phyloP scores from a whole-genome alignment of 75 land plant genomes.

The Chamaecyparis obtusa region DNA sequence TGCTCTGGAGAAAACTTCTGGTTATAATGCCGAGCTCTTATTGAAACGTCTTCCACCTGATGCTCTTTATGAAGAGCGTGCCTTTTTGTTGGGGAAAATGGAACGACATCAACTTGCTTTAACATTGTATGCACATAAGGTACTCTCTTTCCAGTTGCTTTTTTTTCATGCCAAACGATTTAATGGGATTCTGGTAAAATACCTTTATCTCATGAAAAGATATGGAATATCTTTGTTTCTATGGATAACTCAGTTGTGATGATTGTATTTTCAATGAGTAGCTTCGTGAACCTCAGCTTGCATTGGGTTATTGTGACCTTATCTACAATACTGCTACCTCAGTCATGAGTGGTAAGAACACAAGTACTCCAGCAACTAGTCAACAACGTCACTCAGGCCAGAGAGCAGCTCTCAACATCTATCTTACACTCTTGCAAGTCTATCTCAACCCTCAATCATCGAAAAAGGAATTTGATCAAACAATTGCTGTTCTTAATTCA shows the following conservation, averaged over 20 bases:
- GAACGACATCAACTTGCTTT: slow-evolving; percentile 94
- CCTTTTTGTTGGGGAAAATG: slow-evolving; percentile 82
- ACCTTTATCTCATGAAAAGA: not conserved
- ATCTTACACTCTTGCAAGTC: slow-evolving; percentile 87
- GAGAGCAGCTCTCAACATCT: slow-evolving; percentile 61
- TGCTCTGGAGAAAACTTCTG: slow-evolving; percentile 69
- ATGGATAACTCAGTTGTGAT: not conserved
- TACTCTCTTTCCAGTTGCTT: slow-evolving; percentile 15
- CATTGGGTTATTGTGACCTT: slow-evolving; percentile 91
- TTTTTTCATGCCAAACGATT: not conserved
- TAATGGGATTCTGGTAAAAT: not conserved
- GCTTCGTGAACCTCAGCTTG: slow-evolving; percentile 86
- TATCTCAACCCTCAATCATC: slow-evolving; percentile 78
- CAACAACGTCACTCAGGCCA: slow-evolving; percentile 26
- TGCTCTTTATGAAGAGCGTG: slow-evolving; percentile 95
- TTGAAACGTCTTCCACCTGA: slow-evolving; percentile 77
- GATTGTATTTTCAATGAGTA: slow-evolving; percentile 26
- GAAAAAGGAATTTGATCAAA: slow-evolving; percentile 63
- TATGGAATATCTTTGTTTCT: not conserved
- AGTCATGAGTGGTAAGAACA: slow-evolving; percentile 8
- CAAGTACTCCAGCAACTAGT: not conserved
- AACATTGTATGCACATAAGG: slow-evolving; percentile 96
- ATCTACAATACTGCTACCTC: slow-evolving; percentile 41
- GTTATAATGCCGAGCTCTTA: slow-evolving; percentile 66
- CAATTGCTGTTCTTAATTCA: slow-evolving; percentile 37